A percentile compares a stretch with the other conserved stretches of the same genome.
Conservation (phyloP, 768 basidiomycete genomes). For the Boletus subparvulus region DNA sequence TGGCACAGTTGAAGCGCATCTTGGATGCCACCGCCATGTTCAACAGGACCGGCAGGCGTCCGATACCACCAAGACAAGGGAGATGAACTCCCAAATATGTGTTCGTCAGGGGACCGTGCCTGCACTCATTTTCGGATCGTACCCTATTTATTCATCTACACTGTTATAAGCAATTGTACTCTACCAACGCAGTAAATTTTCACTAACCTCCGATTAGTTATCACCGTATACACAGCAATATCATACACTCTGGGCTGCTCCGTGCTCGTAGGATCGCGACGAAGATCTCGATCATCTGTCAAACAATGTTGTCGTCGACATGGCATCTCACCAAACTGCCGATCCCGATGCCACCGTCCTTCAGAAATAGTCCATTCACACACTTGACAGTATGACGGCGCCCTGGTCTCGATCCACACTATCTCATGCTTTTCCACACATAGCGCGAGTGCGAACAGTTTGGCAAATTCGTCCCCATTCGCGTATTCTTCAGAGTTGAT, state of each 20-base stretch:
- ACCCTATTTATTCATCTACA: slow-evolving; percentile 9
- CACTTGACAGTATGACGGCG: slow-evolving; percentile 1
- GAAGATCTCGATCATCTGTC: background rate
- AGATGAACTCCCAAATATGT: slow-evolving; percentile 3
- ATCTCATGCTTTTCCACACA: slow-evolving; percentile 4
- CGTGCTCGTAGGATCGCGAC: background rate
- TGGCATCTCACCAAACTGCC: slow-evolving; percentile 9
- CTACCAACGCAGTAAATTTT: slow-evolving; percentile 9
- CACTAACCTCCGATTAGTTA: background rate
- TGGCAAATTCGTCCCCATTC: slow-evolving; percentile 34
- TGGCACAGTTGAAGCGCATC: slow-evolving; percentile 29
- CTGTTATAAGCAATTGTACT: slow-evolving; percentile 18
- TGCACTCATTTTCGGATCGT: background rate
- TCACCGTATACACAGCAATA: background rate
- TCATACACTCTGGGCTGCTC: background rate
- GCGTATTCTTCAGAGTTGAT: slow-evolving; percentile 45
- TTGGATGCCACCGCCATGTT: slow-evolving; percentile 26
- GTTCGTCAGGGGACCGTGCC: background rate
- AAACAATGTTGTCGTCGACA: background rate
- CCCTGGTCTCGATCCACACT: slow-evolving; percentile 14
- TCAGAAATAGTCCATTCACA: slow-evolving; percentile 1
- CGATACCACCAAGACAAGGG: slow-evolving; percentile 3
- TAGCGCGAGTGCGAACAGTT: slow-evolving; percentile 31
- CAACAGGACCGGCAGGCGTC: slow-evolving; percentile 9
- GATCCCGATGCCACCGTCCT: slow-evolving; percentile 3